These are phyloP conservation scores for Climacium dendroides DNA, from an alignment of 225 moss, liverwort and hornwort species.

Conservation along the genomic window DNA sequence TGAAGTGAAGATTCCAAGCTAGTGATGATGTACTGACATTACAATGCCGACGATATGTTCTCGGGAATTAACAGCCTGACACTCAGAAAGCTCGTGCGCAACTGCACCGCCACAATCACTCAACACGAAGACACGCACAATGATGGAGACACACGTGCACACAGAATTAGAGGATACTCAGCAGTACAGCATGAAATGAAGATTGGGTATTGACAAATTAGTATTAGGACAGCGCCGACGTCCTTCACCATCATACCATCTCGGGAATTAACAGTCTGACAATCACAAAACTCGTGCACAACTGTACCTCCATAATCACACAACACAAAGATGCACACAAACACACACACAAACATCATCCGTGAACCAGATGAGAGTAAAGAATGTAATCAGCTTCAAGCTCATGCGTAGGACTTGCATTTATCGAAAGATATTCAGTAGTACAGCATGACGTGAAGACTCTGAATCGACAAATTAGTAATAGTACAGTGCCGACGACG, in stretches of 20 bases:
- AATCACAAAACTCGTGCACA: neutral
- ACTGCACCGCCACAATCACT: neutral
- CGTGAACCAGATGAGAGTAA: neutral
- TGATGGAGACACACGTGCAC: neutral
- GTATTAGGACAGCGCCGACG: neutral
- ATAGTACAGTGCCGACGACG: neutral
- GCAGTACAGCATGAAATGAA: neutral
- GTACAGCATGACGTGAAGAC: neutral
- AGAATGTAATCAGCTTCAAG: neutral
- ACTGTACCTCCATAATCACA: neutral
- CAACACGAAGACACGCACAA: neutral
- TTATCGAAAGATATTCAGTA: constrained; percentile 3
- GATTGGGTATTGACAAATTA: neutral
- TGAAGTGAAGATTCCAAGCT: neutral
- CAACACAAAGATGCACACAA: neutral
- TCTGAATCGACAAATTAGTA: neutral
- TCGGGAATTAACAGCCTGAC: neutral
- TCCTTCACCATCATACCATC: neutral
- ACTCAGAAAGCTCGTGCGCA: neutral
- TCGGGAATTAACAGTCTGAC: neutral
- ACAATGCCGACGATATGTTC: neutral
- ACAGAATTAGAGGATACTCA: neutral
- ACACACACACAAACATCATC: neutral
- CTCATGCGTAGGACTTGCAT: constrained; percentile 10
- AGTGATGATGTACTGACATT: neutral